These are phyloP conservation scores for Fusarium sp. DNA, from an alignment of 2,329 filamentous ascomycete genomes.

Conservation along the genomic window DNA sequence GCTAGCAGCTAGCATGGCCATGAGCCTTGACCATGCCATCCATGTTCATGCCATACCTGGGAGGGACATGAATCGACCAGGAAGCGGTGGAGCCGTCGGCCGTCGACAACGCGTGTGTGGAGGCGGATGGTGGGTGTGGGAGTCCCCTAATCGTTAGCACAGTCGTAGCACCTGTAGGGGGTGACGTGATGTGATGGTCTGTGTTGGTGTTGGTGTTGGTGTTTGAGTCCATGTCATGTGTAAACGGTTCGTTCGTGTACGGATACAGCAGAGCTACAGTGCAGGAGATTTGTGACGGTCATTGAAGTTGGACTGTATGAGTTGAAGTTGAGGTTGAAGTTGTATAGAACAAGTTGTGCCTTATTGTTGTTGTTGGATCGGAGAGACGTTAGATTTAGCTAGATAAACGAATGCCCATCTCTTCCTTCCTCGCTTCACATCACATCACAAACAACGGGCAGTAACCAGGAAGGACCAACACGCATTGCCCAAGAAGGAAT, in stretches of 20 bases:
- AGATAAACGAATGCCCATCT: slow-evolving; percentile 25
- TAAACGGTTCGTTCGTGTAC: slow-evolving; percentile 2
- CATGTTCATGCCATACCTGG: slow-evolving; percentile 1
- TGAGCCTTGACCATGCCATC: slow-evolving; percentile 2
- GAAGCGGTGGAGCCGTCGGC: slow-evolving; percentile 32
- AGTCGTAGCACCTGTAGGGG: slow-evolving; percentile 11
- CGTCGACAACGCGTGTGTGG: slow-evolving; percentile 23
- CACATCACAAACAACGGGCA: not conserved
- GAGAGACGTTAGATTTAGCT: slow-evolving; percentile 18
- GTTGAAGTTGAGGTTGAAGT: not conserved
- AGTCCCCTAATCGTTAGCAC: slow-evolving; percentile 16
- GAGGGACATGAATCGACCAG: slow-evolving; percentile 8
- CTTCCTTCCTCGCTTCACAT: slow-evolving; percentile 18
- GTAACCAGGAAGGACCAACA: not conserved
- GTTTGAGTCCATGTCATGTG: slow-evolving; percentile 30
- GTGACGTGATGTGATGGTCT: slow-evolving; percentile 34
- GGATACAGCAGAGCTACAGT: not conserved
- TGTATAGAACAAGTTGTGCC: not conserved
- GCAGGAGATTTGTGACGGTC: not conserved
- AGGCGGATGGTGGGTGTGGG: slow-evolving; percentile 18
- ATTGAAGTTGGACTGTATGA: not conserved
- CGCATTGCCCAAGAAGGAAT: slow-evolving; percentile 19
- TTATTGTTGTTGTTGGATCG: not conserved
- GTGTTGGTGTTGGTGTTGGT: slow-evolving; percentile 10
- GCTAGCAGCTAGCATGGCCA: too few species aligned